phyloP scores from a whole-genome alignment of 2,329 filamentous ascomycete species.

The Capronia coronata region DNA sequence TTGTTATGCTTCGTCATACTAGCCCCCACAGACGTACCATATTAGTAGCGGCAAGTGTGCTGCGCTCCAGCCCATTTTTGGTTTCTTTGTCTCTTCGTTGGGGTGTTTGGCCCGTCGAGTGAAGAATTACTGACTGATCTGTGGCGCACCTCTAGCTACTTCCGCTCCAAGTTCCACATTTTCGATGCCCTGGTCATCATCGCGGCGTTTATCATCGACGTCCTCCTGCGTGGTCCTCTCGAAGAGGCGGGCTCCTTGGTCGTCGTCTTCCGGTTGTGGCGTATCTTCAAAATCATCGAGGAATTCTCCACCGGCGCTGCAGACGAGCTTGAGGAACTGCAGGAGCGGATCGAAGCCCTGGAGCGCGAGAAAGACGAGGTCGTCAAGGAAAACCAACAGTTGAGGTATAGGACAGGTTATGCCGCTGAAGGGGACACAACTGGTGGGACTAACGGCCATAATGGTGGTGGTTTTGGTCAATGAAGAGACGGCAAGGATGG shows the following conservation, averaged over 20 bases:
- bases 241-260: slow-evolving; percentile 60
- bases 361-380: slow-evolving; percentile 27
- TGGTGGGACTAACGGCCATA: background rate
- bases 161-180: slow-evolving; percentile 54
- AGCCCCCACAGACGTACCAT: too few species aligned
- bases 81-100: background rate
- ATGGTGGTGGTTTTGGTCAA: too few species aligned
- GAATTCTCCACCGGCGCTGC: slow-evolving; percentile 58
- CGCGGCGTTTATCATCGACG: slow-evolving; percentile 55
- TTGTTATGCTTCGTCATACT: too few species aligned
- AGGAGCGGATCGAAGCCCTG: slow-evolving; percentile 45
- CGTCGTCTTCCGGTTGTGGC: slow-evolving; percentile 60
- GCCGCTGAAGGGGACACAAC: background rate
- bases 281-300: slow-evolving; percentile 64
- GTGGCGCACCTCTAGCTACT: slow-evolving; percentile 43
- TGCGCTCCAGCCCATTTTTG: background rate
- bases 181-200: slow-evolving; percentile 61
- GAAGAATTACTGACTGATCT: background rate
- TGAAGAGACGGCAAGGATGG: too few species aligned
- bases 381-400: slow-evolving; percentile 18
- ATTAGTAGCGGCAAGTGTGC: too few species aligned
- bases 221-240: slow-evolving; percentile 53
- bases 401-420: slow-evolving; percentile 8
- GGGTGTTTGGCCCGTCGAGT: too few species aligned
- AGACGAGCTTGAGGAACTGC: slow-evolving; percentile 56